phyloP scores from a whole-genome alignment of 768 basidiomycete genomes.

The Lactifluus volemus region DNA sequence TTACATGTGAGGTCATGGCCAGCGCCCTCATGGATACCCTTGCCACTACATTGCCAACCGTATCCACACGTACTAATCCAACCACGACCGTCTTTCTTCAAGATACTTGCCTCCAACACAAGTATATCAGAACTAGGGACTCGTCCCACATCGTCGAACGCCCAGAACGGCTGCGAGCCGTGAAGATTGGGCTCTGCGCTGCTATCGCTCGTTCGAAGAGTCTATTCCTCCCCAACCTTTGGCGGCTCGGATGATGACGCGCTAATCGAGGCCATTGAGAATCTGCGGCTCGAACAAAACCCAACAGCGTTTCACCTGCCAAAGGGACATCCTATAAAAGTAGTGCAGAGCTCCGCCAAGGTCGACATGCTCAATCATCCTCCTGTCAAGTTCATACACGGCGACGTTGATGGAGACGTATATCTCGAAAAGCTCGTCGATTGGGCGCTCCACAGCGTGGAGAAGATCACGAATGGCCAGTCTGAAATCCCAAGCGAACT shows the following conservation, averaged over 20 bases:
- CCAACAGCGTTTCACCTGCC: background rate
- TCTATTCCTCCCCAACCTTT: background rate
- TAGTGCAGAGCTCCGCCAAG: constrained; percentile 46
- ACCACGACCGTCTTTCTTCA: constrained; percentile 40
- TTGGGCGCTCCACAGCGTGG: constrained; percentile 51
- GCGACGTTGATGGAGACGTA: constrained; percentile 55
- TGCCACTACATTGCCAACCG: background rate
- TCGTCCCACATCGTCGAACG: constrained; percentile 77
- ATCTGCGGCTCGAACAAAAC: constrained; percentile 30
- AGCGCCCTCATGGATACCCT: background rate
- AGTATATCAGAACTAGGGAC: constrained; percentile 70
- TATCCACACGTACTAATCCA: background rate
- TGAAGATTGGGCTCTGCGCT: constrained; percentile 74
- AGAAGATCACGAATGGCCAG: constrained; percentile 50
- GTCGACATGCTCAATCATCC: constrained; percentile 48
- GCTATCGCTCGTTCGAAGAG: constrained; percentile 63
- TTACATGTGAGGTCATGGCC: background rate
- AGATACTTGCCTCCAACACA: constrained; percentile 64
- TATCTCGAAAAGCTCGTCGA: constrained; percentile 55
- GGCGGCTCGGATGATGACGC: constrained; percentile 7
- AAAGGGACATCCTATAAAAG: constrained; percentile 28
- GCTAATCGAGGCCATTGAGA: constrained; percentile 18
- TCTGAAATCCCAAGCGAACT: constrained; percentile 71
- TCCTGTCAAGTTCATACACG: constrained; percentile 69
- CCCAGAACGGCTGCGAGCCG: constrained; percentile 80